Conservation (phyloP, 1,284 basidiomycete species). For the Fomes fomentarius region DNA sequence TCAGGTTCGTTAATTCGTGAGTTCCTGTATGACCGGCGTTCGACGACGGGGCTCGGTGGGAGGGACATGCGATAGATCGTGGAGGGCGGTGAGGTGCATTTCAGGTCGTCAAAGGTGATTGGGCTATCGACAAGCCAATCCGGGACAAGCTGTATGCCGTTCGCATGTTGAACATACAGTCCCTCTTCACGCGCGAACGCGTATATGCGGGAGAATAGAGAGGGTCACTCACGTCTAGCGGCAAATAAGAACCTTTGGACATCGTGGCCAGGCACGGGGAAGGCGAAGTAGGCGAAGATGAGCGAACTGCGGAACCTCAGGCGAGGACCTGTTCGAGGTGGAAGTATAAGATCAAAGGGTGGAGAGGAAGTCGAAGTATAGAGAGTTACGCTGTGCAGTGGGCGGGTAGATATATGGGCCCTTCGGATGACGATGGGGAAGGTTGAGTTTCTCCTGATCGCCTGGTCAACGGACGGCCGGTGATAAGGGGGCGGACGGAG, state of each 20-base stretch:
- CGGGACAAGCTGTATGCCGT: slow-evolving; percentile 16
- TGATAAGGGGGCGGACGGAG: slow-evolving; percentile 10
- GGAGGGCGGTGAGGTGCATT: slow-evolving; percentile 17
- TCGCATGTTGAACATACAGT: neutral
- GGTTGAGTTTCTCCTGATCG: slow-evolving; percentile 1
- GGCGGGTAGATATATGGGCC: no score
- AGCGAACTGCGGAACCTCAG: no score
- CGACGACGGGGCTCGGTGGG: neutral
- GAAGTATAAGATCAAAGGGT: neutral
- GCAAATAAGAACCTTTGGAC: slow-evolving; percentile 4
- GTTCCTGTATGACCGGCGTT: no score
- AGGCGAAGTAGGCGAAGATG: neutral
- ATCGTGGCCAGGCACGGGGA: neutral
- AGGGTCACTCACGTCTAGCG: slow-evolving; percentile 14
- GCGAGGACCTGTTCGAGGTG: no score
- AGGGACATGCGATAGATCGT: slow-evolving; percentile 26
- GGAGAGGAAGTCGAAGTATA: neutral
- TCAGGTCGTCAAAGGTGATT: slow-evolving; percentile 23
- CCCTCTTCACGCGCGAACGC: neutral
- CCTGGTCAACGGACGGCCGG: slow-evolving; percentile 10
- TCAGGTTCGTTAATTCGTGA: neutral
- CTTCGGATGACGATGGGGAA: neutral
- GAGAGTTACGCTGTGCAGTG: no score
- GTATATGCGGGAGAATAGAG: neutral
- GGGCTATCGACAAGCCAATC: slow-evolving; percentile 25